phyloP scores from a whole-genome alignment of 2,329 filamentous ascomycete species.

The Penicillium italicum region DNA sequence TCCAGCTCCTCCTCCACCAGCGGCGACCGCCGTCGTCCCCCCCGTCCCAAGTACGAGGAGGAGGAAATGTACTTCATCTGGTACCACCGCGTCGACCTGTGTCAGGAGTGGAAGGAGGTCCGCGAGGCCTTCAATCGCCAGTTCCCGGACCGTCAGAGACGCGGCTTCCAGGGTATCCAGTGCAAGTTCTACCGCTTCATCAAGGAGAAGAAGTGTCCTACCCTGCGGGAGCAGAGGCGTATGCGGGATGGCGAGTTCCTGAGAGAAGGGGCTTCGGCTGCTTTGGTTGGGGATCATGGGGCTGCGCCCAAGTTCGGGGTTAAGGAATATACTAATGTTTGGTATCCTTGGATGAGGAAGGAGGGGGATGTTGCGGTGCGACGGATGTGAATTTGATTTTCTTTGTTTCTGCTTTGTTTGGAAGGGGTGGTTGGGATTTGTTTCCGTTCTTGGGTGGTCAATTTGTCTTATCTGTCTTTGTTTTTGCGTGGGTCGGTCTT shows the following conservation, averaged over 20 bases:
- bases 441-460: background rate
- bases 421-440: background rate
- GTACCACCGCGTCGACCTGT: slow-evolving; percentile 48
- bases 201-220: slow-evolving; percentile 44
- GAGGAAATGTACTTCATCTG: slow-evolving; percentile 51
- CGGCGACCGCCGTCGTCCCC: slow-evolving; percentile 39
- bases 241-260: slow-evolving; percentile 42
- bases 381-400: background rate
- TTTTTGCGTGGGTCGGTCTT: slow-evolving; percentile 10
- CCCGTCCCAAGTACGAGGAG: slow-evolving; percentile 46
- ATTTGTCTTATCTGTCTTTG: slow-evolving; percentile 15
- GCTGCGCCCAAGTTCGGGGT: background rate
- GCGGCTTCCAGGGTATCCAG: slow-evolving; percentile 46
- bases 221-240: slow-evolving; percentile 42
- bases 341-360: slow-evolving; percentile 46
- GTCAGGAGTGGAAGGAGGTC: slow-evolving; percentile 47
- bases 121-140: slow-evolving; percentile 44
- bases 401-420: background rate
- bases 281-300: slow-evolving; percentile 16
- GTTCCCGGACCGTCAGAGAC: slow-evolving; percentile 41
- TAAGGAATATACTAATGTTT: slow-evolving; percentile 37
- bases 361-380: background rate
- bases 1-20: slow-evolving; percentile 39
- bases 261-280: slow-evolving; percentile 26
- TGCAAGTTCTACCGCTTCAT: slow-evolving; percentile 52